Conservation (phyloP, 2,329 filamentous ascomycete genomes). For the Apiospora pterosperma region DNA sequence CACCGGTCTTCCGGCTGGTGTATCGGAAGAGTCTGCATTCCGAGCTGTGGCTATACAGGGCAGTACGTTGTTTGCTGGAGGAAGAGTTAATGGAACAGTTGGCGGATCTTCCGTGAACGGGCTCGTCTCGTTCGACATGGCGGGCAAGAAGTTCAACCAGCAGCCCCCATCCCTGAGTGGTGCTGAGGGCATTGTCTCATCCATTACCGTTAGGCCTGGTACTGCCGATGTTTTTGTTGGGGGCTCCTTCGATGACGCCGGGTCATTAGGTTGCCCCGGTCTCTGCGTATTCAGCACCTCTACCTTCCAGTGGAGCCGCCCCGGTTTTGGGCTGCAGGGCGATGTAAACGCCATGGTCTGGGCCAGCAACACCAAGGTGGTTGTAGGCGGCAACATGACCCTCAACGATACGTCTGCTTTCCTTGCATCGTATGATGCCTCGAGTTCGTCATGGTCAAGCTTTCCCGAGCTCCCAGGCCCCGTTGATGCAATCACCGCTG, state of each 20-base stretch:
- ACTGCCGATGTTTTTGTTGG: conserved; percentile 79
- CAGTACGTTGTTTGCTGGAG: conserved; percentile 77
- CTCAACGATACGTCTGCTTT: conserved; percentile 62
- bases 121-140: conserved; percentile 76
- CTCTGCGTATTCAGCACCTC: conserved; percentile 77
- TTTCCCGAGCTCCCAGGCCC: conserved; percentile 74
- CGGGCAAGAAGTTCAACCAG: conserved; percentile 56
- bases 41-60: conserved; percentile 64
- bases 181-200: conserved; percentile 66
- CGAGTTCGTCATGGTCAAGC: conserved; percentile 61
- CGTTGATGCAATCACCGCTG: conserved; percentile 71
- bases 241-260: conserved; percentile 79
- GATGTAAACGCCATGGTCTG: conserved; percentile 71
- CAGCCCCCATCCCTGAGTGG: conserved; percentile 78
- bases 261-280: conserved; percentile 75
- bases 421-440: conserved; percentile 71
- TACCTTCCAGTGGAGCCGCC: conserved; percentile 73
- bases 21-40: conserved; percentile 73
- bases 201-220: conserved; percentile 69
- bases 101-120: conserved; percentile 63
- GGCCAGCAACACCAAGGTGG: conserved; percentile 66
- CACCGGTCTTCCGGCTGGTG: conserved; percentile 63
- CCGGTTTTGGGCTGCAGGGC: conserved; percentile 70
- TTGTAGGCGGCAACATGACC: conserved; percentile 75
- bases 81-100: conserved; percentile 69